Evolutionary conservation across 345 rosid genomes (phyloP).

Genomic region (Rhizophora apiculata): DNA sequence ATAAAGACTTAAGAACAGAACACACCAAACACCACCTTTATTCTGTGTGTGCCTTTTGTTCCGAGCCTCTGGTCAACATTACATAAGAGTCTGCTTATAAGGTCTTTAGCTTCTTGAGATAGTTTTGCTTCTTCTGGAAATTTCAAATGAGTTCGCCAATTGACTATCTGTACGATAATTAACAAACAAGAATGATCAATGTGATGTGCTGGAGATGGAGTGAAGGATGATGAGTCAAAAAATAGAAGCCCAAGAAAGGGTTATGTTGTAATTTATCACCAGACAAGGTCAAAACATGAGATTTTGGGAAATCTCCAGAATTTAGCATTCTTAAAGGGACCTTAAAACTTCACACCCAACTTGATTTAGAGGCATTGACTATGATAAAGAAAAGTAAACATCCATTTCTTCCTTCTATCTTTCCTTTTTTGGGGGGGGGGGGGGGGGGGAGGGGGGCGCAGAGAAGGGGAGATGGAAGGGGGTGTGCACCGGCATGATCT

Average conservation of each 20-base stretch:
- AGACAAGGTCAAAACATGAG: no score
- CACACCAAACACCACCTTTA: constrained; percentile 42
- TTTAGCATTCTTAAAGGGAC: no score
- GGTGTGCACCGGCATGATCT: neutral
- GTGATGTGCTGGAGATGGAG: no score
- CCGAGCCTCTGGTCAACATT: constrained; percentile 64
- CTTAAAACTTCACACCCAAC: no score
- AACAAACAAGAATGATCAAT: neutral
- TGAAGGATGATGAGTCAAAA: no score
- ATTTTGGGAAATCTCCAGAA: no score
- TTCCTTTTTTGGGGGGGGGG: no score
- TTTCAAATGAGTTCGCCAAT: constrained; percentile 60
- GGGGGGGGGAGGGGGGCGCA: no score
- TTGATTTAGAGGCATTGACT: no score
- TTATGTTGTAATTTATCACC: no score
- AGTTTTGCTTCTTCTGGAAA: constrained; percentile 64
- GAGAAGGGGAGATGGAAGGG: no score
- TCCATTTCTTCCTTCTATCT: neutral
- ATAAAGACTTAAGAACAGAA: constrained; percentile 6
- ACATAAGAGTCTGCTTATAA: constrained; percentile 55
- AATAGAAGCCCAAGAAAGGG: no score
- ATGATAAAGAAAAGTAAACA: neutral
- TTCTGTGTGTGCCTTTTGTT: constrained; percentile 58
- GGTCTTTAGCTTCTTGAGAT: constrained; percentile 58
- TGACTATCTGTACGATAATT: constrained; percentile 49